phyloP scores from a whole-genome alignment of 768 basidiomycete species.

The Amanita phalloides region DNA sequence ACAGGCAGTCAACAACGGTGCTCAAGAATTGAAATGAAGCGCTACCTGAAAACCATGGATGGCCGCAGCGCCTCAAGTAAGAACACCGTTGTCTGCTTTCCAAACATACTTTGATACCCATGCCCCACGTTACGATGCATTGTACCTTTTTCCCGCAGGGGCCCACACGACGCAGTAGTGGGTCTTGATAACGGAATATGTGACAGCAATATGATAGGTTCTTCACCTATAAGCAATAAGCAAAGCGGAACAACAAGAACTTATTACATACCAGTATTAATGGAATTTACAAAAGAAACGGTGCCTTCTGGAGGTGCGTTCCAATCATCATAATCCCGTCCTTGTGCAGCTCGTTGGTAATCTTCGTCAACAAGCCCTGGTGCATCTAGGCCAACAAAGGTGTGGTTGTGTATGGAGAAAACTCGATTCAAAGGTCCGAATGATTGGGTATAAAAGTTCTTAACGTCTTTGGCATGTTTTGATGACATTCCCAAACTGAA shows the following conservation, averaged over 20 bases:
- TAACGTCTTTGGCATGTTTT: slow-evolving; percentile 40
- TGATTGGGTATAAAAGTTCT: slow-evolving; percentile 42
- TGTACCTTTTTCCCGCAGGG: slow-evolving; percentile 57
- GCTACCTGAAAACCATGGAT: slow-evolving; percentile 57
- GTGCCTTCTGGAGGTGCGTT: slow-evolving; percentile 39
- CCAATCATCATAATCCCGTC: slow-evolving; percentile 45
- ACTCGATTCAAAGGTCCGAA: slow-evolving; percentile 66
- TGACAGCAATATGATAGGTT: slow-evolving; percentile 60
- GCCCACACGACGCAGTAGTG: slow-evolving; percentile 68
- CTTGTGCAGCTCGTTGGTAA: slow-evolving; percentile 47
- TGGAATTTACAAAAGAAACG: slow-evolving; percentile 46
- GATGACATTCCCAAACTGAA: slow-evolving; percentile 44
- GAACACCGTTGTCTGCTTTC: slow-evolving; percentile 69
- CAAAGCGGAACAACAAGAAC: background rate
- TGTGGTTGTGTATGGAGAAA: slow-evolving; percentile 56
- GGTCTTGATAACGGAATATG: slow-evolving; percentile 82
- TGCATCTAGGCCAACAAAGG: slow-evolving; percentile 62
- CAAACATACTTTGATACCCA: slow-evolving; percentile 77
- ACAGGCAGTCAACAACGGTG: slow-evolving; percentile 1
- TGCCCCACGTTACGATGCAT: slow-evolving; percentile 70
- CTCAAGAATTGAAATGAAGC: slow-evolving; percentile 6
- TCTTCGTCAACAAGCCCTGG: slow-evolving; percentile 80
- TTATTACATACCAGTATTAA: slow-evolving; percentile 25
- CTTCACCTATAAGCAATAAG: slow-evolving; percentile 15
- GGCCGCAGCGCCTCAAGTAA: slow-evolving; percentile 62